Base-by-base conservation (phyloP, 1,284 basidiomycete species). In the Butyriboletus appendiculatus region DNA sequence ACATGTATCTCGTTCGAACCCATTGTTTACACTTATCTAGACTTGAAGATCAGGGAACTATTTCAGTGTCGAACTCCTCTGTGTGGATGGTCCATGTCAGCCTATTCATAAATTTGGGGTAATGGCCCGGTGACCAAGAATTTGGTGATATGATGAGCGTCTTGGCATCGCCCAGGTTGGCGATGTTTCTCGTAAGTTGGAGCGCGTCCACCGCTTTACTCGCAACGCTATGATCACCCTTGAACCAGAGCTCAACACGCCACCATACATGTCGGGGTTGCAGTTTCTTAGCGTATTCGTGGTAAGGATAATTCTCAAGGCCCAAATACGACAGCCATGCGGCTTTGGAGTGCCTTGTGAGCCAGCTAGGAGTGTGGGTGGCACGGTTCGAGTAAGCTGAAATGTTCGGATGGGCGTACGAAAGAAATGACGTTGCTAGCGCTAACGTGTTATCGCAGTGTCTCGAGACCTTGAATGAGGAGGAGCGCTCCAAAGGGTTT, bases 401-500 rank as follows among this genome's bases (percentile, higher is more conserved):
- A 14, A 22, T 0, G 6, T 11, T 41, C 14, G 5, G 16, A 39
- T 12, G n/a, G 16, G 26, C 8, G 4, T 14, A 1, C 3, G 9
- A 2, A 45, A 7, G 11, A 24, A 38, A 11, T 24, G 32, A 86
- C 78, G 78, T 73, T 0, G 93, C 92, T 8, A 95, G 77, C 0
- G 80, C 81, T 3, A 94, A 76, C 0, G 90, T 84, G 56, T 94
- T 95, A 39, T 86, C 79, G 34, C 80, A 81, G 65, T 94, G 92
- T 53, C 92, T 74, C 73, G 42, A 95, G 76, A 53, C 94, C 93
- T 67, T 92, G 89, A 26, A 95, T 73, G n/a, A 93, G 79, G 47
- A 92, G 77, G 79, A 94, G 94, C 1, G 90, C 88, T 10, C 75
- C 88, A 66, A 95, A 94, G 16, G 93, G 90, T 71, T 92, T 92